Base-by-base conservation (phyloP, 208 protist species). In the Trypanosoma melophagium region DNA sequence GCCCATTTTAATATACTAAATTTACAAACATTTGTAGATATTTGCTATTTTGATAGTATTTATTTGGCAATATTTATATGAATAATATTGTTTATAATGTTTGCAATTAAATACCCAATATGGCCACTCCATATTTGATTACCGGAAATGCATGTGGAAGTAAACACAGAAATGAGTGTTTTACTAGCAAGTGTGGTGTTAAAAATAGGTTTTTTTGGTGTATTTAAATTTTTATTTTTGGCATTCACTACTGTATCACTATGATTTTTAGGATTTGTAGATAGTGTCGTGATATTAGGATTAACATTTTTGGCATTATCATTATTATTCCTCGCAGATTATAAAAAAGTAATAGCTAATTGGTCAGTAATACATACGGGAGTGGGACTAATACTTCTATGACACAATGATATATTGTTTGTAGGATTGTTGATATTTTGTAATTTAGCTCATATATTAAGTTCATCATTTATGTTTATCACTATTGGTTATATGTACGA, bases 181-280 rank as follows among this genome's bases (percentile, higher is more conserved):
- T 49, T 71, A 57, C 57, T 71, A 62, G 66, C 66, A 61, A 71
- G 66, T 63, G 63, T 92, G 60, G 82, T 92, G 19, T 72, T 92
- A 74, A 92, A 92, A 83, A 89, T 92, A 76, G 86, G 86, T 80
- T 92, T 92, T 89, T 92, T 92, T 67, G 86, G 86, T 51, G 55
- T 92, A 24, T 92, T 81, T 79, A 92, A 92, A 71, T 92, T 89
- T 78, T 75, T 92, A 73, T 92, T 80, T 83, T 66, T 92, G 75
- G 66, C 53, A 67, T 88, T 92, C 77, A 83, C 76, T 64, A 69
- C 79, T 69, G 57, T 87, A 58, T 92, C 82, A 45, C 74, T 89
- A 67, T 92, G 77, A 78, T 92, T 89, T 84, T 69, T 89, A 74
- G 82, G 82, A 66, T 83, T 92, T 78, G 75, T 92, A 31, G 80